Base-by-base conservation (phyloP, 768 basidiomycete genomes). In the Leucogyrophana mollusca region DNA sequence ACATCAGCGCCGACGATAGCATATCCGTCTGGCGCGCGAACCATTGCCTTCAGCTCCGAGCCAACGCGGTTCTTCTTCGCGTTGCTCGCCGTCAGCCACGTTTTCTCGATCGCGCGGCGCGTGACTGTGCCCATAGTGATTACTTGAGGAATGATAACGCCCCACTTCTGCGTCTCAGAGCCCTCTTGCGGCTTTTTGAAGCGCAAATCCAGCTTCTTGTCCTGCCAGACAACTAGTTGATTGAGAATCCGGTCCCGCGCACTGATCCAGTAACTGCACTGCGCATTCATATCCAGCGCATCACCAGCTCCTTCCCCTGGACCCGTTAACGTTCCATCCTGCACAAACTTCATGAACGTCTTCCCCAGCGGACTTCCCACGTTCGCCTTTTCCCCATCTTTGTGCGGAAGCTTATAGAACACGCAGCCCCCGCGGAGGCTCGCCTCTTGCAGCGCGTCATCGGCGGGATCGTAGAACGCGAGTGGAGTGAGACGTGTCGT, bases 81-180 rank as follows among this genome's bases (percentile, higher is more conserved):
- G 57, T 99, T 99, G 54, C 93, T 94, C 0, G 96, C 96, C 0
- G 96, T 98, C 40, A 99, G 70, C 96, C 96, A 98, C 2, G 95
- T 98, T 67, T 87, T 90, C 69, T 98, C 96, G 52, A 98, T 95
- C 7, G 96, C 94, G 24, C 94, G 85, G 8, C 94, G 92, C 13
- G 95, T 99, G 43, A 98, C 92, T 0, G 96, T 97, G 11, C 96
- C 96, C 96, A 99, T 99, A 7, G 94, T 89, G 56, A 97, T 88
- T 39, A 98, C 88, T 65, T 96, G 94, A 2, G 95, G 96, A 5
- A 98, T 65, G 58, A 99, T 98, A 53, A 97, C 82, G 13, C 96
- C 95, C 75, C 86, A 87, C 53, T 85, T 87, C 53, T 76, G 65
- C 27, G 53, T 54, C 6, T 57, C 63, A n/a, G 59, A 49, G 18